Conservation (phyloP, 2,329 filamentous ascomycete species). For the Ophiostoma perfectum region DNA sequence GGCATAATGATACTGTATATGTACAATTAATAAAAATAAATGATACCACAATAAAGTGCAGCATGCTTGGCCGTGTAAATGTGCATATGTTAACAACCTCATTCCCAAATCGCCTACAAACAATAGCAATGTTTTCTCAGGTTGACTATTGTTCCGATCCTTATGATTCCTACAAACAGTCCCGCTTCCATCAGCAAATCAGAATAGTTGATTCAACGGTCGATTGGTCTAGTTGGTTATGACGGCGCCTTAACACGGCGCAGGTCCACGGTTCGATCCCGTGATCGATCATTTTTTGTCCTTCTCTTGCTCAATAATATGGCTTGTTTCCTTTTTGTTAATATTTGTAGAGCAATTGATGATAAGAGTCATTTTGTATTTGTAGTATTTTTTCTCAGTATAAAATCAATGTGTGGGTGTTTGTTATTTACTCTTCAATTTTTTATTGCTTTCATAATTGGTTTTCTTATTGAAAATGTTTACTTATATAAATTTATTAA, state of each 20-base stretch:
- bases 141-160: neutral
- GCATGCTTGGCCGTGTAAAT: too few species aligned
- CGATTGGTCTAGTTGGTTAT: slow-evolving; percentile 15
- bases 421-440: too few species aligned
- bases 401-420: too few species aligned
- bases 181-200: neutral
- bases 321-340: too few species aligned
- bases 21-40: slow-evolving; percentile 3
- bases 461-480: too few species aligned
- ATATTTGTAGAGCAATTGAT: too few species aligned
- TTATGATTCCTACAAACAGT: neutral
- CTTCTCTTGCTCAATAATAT: neutral
- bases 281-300: slow-evolving; percentile 12
- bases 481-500: too few species aligned
- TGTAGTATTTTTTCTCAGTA: too few species aligned
- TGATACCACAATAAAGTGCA: neutral
- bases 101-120: too few species aligned
- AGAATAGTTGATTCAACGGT: neutral
- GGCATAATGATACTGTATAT: slow-evolving; percentile 12
- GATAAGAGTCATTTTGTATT: too few species aligned
- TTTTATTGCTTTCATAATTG: too few species aligned
- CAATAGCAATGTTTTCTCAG: neutral
- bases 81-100: too few species aligned
- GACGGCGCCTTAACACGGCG: slow-evolving; percentile 12
- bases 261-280: slow-evolving; percentile 13